A percentile compares a stretch with the other conserved stretches of the same genome.
phyloP scores from a whole-genome alignment of 163 green algal genomes.

The Chlorella variabilis region DNA sequence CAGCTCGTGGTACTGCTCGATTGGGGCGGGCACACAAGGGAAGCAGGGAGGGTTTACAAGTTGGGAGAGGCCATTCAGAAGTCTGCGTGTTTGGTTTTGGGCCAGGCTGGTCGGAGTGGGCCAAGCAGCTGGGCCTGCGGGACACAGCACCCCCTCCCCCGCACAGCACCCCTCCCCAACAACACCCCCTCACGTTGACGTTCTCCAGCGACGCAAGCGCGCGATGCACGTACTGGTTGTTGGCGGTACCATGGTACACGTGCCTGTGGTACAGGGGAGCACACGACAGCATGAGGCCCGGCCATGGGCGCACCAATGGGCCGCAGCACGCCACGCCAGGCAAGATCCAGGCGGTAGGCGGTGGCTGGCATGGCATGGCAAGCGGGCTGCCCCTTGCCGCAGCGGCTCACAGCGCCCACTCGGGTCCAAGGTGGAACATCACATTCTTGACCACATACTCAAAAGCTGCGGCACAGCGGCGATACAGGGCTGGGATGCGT shows the following conservation, averaged over 20 bases:
- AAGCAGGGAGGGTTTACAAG: too few species aligned
- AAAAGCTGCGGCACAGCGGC: slow-evolving; percentile 7
- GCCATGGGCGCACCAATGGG: too few species aligned
- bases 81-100: too few species aligned
- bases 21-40: not conserved
- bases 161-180: too few species aligned
- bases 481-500: not conserved
- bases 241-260: slow-evolving; percentile 23
- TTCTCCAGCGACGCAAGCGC: not conserved
- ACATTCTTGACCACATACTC: slow-evolving; percentile 39
- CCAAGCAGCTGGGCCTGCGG: too few species aligned
- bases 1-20: slow-evolving; percentile 20
- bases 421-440: slow-evolving; percentile 28
- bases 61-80: too few species aligned
- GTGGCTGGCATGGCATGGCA: too few species aligned
- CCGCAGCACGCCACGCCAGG: not conserved
- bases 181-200: slow-evolving; percentile 15
- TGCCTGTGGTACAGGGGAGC: not conserved
- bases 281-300: not conserved
- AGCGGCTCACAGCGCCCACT: slow-evolving; percentile 20
- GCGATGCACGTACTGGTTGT: not conserved
- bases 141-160: too few species aligned
- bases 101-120: too few species aligned
- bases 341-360: too few species aligned
- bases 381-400: not conserved